Base-by-base conservation (phyloP, 495 filamentous ascomycete genomes). In the Daldinia vernicosa region DNA sequence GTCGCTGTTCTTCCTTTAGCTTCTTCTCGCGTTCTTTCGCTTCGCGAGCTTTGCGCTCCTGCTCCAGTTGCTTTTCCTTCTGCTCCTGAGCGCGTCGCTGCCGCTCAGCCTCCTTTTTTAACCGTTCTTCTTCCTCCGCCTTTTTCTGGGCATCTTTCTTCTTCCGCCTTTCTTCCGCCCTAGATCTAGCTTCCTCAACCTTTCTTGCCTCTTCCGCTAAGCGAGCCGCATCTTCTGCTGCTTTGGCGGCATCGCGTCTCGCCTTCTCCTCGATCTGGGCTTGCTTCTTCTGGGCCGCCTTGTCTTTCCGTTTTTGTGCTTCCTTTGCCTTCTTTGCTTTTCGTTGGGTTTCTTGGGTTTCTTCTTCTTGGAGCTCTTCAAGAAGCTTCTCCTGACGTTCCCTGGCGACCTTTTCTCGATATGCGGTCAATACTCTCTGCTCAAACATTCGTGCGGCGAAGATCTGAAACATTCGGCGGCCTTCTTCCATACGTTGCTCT, bases 381-480 rank as follows among this genome's bases (percentile, higher is more conserved):
- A 99, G 87, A 17, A 99, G 89, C 78, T 94, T 94, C 70, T 91
- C 85, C 78, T 97, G 94, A 15, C 95, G 92, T 78, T 99, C 94
- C 69, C 90, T 88, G 15, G 95, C 92, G 11, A 98, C 94, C 77
- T 97, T 98, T 80, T 99, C 95, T 74, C 92, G 89, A 77, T 99
- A 99, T 43, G 95, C 95, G n/a, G 91, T 94, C 62, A 99, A 86
- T 9, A 99, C 95, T 70, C 95, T 86, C 78, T 98, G 96, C 79
- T 99, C 95, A 77, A 99, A 99, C 95, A 99, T 99, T 69, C 95
- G 88, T 40, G 95, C 95, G 58, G 95, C 95, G 80, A 99, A 99
- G 77, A 99, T 99, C 78, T 99, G 95, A 78, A 99, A 99, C 95
- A 99, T 99, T 66, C 95, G 86, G 55, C 96, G 88, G 54, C 95